Evolutionary conservation across 148 eudicot species (phyloP).

Genomic region (Persicaria tinctoria): DNA sequence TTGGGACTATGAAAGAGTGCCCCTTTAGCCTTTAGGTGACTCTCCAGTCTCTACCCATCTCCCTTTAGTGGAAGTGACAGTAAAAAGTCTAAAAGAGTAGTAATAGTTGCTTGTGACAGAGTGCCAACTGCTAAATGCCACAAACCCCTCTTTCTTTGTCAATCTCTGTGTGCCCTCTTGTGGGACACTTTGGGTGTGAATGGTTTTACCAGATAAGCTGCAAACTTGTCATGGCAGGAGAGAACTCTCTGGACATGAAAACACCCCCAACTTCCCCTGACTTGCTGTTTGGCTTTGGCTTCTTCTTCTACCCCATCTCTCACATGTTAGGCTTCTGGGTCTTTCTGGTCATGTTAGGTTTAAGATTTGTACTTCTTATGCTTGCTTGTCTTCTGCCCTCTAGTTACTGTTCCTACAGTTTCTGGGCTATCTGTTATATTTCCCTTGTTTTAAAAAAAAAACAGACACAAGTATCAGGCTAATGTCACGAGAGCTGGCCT

Average conservation of each 20-base stretch:
- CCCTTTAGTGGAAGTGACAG: neutral
- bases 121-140: conserved; percentile 4
- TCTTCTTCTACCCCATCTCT: neutral
- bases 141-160: neutral
- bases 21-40: neutral
- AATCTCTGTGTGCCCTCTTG: neutral
- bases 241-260: neutral
- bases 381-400: neutral
- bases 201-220: conserved; percentile 1
- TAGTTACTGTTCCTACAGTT: neutral
- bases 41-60: neutral
- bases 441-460: neutral
- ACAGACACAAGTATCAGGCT: too few relatives aligned
- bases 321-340: neutral
- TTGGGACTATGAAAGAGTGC: neutral
- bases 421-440: neutral
- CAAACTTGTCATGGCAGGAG: neutral
- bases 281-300: neutral
- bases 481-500: too few relatives aligned
- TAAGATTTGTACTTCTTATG: neutral
- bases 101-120: neutral
- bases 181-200: conserved; percentile 6
- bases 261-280: neutral
- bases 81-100: neutral
- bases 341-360: neutral